These are phyloP conservation scores for Phylloporus sp. DNA, from an alignment of 768 basidiomycete genomes.

Conservation along the genomic window DNA sequence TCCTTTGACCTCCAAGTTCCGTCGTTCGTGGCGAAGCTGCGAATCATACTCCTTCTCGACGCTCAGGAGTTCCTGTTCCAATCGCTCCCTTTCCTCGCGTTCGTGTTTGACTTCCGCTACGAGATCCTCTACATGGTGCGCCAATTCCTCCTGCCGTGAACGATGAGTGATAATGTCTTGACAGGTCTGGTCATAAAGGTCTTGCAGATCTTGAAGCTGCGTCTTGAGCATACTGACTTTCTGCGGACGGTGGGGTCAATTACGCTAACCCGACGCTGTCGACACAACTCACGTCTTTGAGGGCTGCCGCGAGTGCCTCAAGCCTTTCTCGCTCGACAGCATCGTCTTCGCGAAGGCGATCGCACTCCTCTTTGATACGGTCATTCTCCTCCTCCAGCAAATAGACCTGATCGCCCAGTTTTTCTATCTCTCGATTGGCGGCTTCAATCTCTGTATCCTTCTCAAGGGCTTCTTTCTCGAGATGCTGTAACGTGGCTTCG, in stretches of 20 bases:
- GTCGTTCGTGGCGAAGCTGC: constrained; percentile 54
- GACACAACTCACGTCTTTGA: constrained; percentile 67
- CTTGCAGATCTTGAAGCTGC: constrained; percentile 62
- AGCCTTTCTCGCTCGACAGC: constrained; percentile 63
- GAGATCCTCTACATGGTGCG: constrained; percentile 68
- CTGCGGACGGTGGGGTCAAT: constrained; percentile 36
- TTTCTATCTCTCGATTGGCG: constrained; percentile 74
- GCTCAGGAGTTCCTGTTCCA: constrained; percentile 51
- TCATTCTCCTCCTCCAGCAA: constrained; percentile 86
- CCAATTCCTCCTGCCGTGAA: constrained; percentile 73
- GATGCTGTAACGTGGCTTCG: constrained; percentile 67
- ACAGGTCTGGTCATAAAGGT: constrained; percentile 59
- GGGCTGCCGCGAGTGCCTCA: constrained; percentile 60
- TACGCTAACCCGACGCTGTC: not conserved
- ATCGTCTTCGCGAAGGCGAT: constrained; percentile 68
- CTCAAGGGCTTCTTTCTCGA: constrained; percentile 73
- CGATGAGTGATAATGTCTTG: constrained; percentile 66
- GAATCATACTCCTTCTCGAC: constrained; percentile 64
- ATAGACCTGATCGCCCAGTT: constrained; percentile 76
- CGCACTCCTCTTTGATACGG: constrained; percentile 65
- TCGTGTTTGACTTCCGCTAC: constrained; percentile 59
- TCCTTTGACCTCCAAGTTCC: constrained; percentile 67
- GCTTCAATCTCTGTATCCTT: constrained; percentile 76
- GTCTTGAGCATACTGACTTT: constrained; percentile 64
- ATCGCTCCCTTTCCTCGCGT: constrained; percentile 50